Base-by-base conservation (phyloP, 2,329 filamentous ascomycete species). In the Tolypocladium ophioglossoides region DNA sequence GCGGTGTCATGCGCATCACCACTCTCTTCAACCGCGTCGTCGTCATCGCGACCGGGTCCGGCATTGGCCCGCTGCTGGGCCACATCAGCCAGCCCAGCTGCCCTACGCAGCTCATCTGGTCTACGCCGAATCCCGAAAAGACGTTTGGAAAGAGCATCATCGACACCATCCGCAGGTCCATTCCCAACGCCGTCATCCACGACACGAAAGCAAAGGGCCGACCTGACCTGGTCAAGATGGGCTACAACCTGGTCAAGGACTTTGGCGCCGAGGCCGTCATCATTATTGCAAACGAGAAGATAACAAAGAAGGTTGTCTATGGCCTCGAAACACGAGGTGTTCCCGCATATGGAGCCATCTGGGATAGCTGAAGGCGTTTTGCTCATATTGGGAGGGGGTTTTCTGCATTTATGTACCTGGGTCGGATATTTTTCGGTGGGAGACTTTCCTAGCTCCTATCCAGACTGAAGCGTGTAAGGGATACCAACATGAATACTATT, bases 341-440 rank as follows among this genome's bases (percentile, higher is more conserved):
- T 9, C 76, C 81, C 2, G 85, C 85, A 10, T 90, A 79, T 69
- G 87, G 87, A 8, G 84, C 87, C 10, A 87, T 91, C 61, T 91
- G 85, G 72, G 87, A 91, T 57, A 74, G 72, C 51, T 74, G 49
- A 62, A 27, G 37, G 8, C 22, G 20, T 48, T 34, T 34, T 30
- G 16, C 20, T 4, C 27, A 14, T 34, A 30, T 3, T 46, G 41
- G 44, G 44, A 20, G 18, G 44, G 44, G 2, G 4, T 12, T 32
- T 1, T 32, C 27, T 48, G 18, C 27, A 48, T 48, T 34, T 48
- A 18, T 30, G 18, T 48, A 20, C 18, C n/a, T 20, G 18, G 44
- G 27, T 20, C 18, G 18, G 11, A 20, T 20, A 32, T 14, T 48
- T 47, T 32, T 18, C 44, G 27, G 27, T 18, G 44, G 27, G 37